Percentiles rank a stretch among this genome's conserved stretches.
Evolutionary conservation across 2,329 filamentous ascomycete species (phyloP).

Genomic region (Beauveria asiatica): DNA sequence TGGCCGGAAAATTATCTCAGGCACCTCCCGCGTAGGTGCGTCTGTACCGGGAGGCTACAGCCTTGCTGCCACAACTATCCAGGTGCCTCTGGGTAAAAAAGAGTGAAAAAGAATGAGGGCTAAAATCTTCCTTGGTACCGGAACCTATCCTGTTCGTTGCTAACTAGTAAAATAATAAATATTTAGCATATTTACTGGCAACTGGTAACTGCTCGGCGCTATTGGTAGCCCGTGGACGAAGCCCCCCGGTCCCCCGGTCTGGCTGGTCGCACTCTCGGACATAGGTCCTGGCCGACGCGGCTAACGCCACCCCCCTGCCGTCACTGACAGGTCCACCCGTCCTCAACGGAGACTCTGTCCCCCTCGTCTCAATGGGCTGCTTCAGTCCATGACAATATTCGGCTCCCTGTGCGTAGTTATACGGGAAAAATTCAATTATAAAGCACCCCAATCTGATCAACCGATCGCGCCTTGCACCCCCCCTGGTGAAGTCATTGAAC

Average conservation of each 20-base stretch:
- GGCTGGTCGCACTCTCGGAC: slow-evolving; percentile 10
- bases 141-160: too few relatives aligned
- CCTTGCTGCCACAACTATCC: background rate
- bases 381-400: background rate
- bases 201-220: background rate
- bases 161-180: too few relatives aligned
- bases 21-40: too few relatives aligned
- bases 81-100: background rate
- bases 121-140: too few relatives aligned
- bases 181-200: too few relatives aligned
- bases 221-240: slow-evolving; percentile 1
- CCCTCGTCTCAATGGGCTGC: background rate
- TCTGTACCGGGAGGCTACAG: too few relatives aligned
- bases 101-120: background rate
- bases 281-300: slow-evolving; percentile 8
- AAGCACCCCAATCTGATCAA: slow-evolving; percentile 9
- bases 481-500: slow-evolving; percentile 8
- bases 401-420: background rate
- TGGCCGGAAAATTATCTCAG: too few relatives aligned
- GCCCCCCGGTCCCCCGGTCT: background rate
- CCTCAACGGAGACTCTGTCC: background rate
- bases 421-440: background rate
- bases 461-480: slow-evolving; percentile 7
- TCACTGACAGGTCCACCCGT: background rate
- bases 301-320: slow-evolving; percentile 7